A percentile compares a stretch with the other conserved stretches of the same genome.
phyloP scores from a whole-genome alignment of 768 basidiomycete genomes.

The Paxillus rubicundulus region DNA sequence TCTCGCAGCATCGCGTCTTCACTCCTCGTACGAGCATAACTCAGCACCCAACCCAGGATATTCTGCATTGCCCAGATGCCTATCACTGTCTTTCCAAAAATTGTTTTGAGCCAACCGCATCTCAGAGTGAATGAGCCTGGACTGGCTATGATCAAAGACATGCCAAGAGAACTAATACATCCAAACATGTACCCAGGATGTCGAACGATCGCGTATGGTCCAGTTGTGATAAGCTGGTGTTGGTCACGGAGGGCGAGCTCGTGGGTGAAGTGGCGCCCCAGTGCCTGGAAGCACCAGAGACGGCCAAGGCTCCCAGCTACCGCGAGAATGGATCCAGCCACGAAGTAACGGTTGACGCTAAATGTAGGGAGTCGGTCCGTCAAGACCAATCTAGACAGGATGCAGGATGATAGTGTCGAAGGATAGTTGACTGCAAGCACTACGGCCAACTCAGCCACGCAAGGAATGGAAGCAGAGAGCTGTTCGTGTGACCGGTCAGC shows the following conservation, averaged over 20 bases:
- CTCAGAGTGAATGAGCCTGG: constrained; percentile 26
- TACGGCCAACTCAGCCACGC: constrained; percentile 26
- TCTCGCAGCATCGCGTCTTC: constrained; percentile 25
- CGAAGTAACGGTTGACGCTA: constrained; percentile 25
- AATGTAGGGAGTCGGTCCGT: constrained; percentile 18
- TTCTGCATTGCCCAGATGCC: constrained; percentile 31
- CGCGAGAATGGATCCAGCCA: constrained; percentile 27
- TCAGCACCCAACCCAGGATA: constrained; percentile 24
- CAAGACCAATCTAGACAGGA: constrained; percentile 20
- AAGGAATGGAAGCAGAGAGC: constrained; percentile 29
- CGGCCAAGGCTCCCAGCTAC: constrained; percentile 34
- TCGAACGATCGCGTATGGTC: constrained; percentile 36
- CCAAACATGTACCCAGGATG: constrained; percentile 35
- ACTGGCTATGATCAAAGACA: constrained; percentile 31
- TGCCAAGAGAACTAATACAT: constrained; percentile 24
- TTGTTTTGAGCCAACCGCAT: constrained; percentile 30
- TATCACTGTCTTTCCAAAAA: constrained; percentile 13
- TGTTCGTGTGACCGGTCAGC: constrained; percentile 8
- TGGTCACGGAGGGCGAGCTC: constrained; percentile 30
- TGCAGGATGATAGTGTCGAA: constrained; percentile 15
- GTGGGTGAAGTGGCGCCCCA: constrained; percentile 37
- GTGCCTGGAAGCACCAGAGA: constrained; percentile 32
- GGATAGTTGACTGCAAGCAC: constrained; percentile 17
- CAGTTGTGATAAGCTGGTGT: constrained; percentile 32
- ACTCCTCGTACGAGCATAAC: constrained; percentile 24